Evolutionary conservation across 371 early-diverging fungal genomes (phyloP).

Genomic region (Apophysomyces sp.): DNA sequence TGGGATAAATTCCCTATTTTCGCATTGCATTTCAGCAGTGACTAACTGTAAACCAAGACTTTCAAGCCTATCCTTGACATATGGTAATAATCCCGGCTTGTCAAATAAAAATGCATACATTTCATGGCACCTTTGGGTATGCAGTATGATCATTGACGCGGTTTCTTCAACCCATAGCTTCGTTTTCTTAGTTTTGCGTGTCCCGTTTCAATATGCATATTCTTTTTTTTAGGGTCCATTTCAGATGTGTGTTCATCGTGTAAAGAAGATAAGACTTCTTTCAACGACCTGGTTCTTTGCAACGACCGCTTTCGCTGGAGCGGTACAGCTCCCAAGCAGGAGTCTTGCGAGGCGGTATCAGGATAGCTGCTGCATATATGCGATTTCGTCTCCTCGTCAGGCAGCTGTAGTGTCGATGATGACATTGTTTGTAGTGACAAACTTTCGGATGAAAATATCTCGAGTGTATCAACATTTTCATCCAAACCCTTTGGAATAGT

Average conservation of each 20-base stretch:
- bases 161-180: background rate
- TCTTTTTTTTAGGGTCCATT: background rate
- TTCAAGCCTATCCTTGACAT: too few species aligned
- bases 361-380: background rate
- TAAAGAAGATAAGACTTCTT: background rate
- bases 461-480: background rate
- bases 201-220: background rate
- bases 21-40: too few species aligned
- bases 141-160: background rate
- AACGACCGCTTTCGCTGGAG: background rate
- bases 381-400: background rate
- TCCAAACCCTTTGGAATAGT: background rate
- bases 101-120: background rate
- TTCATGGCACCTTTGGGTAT: background rate
- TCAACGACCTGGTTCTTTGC: background rate
- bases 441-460: background rate
- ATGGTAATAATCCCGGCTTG: background rate
- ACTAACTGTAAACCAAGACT: too few species aligned
- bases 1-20: too few species aligned
- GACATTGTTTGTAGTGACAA: background rate
- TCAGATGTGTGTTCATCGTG: background rate
- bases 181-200: background rate
- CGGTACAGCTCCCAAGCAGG: background rate
- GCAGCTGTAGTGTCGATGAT: background rate
- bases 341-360: background rate